Conservation (phyloP, 345 rosid species). For the Durio zibethinus region DNA sequence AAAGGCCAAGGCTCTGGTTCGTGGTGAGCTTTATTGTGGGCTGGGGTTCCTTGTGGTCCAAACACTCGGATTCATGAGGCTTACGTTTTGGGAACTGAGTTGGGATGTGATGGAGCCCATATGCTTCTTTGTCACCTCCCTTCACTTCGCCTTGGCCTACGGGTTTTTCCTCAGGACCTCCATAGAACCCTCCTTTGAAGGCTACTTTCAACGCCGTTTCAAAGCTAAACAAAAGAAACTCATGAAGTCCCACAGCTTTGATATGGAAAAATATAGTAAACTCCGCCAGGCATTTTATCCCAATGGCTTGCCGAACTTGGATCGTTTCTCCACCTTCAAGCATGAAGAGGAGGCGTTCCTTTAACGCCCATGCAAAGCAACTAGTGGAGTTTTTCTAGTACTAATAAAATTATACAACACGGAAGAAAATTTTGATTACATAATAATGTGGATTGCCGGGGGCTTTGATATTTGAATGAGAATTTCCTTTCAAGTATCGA, state of each 20-base stretch:
- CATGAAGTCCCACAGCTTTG: constrained; percentile 42
- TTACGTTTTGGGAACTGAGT: constrained; percentile 89
- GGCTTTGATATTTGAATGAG: neutral
- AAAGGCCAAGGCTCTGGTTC: constrained; percentile 46
- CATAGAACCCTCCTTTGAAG: constrained; percentile 74
- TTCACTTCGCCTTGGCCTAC: constrained; percentile 55
- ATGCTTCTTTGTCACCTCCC: constrained; percentile 69
- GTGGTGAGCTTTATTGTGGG: constrained; percentile 65
- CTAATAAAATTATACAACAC: neutral
- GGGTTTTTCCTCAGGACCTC: constrained; percentile 74
- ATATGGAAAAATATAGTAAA: constrained; percentile 36
- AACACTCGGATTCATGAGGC: constrained; percentile 77
- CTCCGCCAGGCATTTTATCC: constrained; percentile 43
- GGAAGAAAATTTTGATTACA: neutral
- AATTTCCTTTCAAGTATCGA: neutral
- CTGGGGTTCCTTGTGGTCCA: constrained; percentile 51
- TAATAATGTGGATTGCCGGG: neutral
- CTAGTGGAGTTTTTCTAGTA: neutral
- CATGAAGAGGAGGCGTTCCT: neutral
- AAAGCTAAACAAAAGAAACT: constrained; percentile 60
- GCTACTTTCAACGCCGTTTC: constrained; percentile 58
- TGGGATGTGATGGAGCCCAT: constrained; percentile 99
- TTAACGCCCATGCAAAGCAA: neutral
- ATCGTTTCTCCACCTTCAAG: neutral
- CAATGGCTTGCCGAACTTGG: neutral